Base-by-base conservation (phyloP, 1,284 basidiomycete species). In the Cryptococcus neoformans region DNA sequence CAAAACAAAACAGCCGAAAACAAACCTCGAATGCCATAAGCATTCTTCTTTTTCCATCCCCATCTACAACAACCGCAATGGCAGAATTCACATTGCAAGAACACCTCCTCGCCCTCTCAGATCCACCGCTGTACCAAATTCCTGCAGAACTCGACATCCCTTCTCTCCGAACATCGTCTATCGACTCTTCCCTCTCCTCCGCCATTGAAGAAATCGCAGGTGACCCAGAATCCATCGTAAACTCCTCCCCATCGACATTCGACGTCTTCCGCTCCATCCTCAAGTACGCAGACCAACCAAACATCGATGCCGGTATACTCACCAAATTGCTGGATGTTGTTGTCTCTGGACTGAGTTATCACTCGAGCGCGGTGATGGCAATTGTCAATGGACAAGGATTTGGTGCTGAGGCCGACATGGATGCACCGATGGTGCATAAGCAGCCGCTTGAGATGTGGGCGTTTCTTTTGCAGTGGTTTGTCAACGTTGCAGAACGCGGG, bases 401-500 rank as follows among this genome's bases (percentile, higher is more conserved):
- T 21, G 55, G 51, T 7, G 53, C 57, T 37, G 59, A 65, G 52
- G 85, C 86, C 17, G 87, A 90, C 54, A 85, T 87, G 59, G 83
- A 89, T 48, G 82, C 83, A 0, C 85, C 87, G 58, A 79, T 84
- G 63, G 74, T 81, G 0, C 90, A 92, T 77, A 87, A 87, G 70
- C 69, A 74, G 1, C 84, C 90, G 0, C 80, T 96, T 50, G 93
- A 96, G 74, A 86, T 88, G 80, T 95, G 90, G 74, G 88, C 87
- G 3, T 96, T 95, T 72, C 79, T 95, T 17, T 75, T 95, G 7
- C 82, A 87, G 62, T 95, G 91, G 91, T 92, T 92, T 69, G 87
- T 90, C 17, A 78, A 79, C 14, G 85, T 84, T 0, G 87, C 86
- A 1, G 90, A 94, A 75, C 87, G 86, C 62, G 83, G 87, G 54